Conservation (phyloP, 805 yeast genomes). For the Lipomyces kockii region DNA sequence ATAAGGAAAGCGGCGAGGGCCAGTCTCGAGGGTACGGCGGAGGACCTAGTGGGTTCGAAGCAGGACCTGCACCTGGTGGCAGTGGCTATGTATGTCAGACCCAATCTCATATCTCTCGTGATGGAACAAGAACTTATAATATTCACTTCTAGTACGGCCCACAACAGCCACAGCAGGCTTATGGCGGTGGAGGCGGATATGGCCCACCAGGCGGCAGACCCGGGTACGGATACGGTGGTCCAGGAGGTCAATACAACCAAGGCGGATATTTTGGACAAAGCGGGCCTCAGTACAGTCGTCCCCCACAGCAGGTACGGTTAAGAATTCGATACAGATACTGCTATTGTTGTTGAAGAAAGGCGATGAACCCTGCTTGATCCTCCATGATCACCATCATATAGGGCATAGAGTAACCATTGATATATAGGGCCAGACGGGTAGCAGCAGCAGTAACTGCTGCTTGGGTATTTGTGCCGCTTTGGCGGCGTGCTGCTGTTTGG, state of each 20-base stretch:
- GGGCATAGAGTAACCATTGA: background rate
- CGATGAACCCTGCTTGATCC: background rate
- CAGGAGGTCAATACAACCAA: background rate
- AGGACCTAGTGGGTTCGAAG: background rate
- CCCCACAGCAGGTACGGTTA: constrained; percentile 8
- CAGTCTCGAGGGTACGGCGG: constrained; percentile 7
- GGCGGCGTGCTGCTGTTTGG: constrained; percentile 23
- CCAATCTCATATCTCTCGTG: background rate
- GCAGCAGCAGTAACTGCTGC: constrained; percentile 7
- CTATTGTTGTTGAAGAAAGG: constrained; percentile 5
- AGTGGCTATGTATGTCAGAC: constrained; percentile 4
- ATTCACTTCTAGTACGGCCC: constrained; percentile 8
- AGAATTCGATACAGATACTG: background rate
- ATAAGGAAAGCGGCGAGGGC: constrained; percentile 7
- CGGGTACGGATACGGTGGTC: constrained; percentile 4
- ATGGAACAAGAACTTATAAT: background rate
- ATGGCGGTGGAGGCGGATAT: constrained; percentile 7
- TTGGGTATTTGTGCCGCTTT: constrained; percentile 10
- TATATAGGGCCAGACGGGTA: background rate
- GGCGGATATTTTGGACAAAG: constrained; percentile 15
- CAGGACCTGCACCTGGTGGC: background rate
- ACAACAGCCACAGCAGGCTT: constrained; percentile 19
- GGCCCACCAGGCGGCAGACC: background rate
- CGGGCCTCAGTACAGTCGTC: constrained; percentile 11
- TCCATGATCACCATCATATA: background rate